Base-by-base conservation (phyloP, 2,329 filamentous ascomycete genomes). In the Ophiocordyceps camponoti-floridani region DNA sequence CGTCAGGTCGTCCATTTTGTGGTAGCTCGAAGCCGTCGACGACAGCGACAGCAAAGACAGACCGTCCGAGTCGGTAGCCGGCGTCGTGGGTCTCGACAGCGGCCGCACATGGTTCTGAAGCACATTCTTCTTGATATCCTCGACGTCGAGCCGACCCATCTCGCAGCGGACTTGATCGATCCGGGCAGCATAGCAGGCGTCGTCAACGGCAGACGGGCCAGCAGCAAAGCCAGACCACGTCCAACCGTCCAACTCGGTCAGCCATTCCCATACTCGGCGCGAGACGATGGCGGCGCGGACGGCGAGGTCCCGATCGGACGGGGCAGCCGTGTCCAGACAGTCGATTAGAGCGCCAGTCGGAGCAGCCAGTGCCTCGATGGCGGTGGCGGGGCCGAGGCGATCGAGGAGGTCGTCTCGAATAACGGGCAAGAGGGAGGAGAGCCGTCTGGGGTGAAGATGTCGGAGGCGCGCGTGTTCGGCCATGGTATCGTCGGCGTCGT, bases 101-200 rank as follows among this genome's bases (percentile, higher is more conserved):
- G 67, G 73, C 50, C 79, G 65, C 57, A 82, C 79, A 64, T 94
- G 84, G 54, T 84, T 84, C 60, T 82, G 79, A 49, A 95, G 66
- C 51, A 95, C 83, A 56, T 89, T 84, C 41, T 74, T 77, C 65
- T 98, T 96, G 57, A 98, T 79, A 50, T 93, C 86, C 55, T 96
- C 84, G 37, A 93, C 68, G 45, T 84, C 75, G 44, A 91, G 66
- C 37, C 74, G 70, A 46, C 83, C 75, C 64, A 91, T 66, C 46
- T 79, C 77, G 41, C 70, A 67, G 13, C 68, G 70, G 47, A 96
- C 93, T 50, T 83, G 75, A 44, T 84, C 79, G 12, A 93, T 68
- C 37, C 88, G 76, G 46, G 61, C 64, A 54, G 91, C 83, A 58
- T 91, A 88, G 43, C 66, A 64, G 42, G 71, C 62, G 2, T 93